Evolutionary conservation across 306 rosid species (phyloP).

Genomic region (Quercus bicolor): DNA sequence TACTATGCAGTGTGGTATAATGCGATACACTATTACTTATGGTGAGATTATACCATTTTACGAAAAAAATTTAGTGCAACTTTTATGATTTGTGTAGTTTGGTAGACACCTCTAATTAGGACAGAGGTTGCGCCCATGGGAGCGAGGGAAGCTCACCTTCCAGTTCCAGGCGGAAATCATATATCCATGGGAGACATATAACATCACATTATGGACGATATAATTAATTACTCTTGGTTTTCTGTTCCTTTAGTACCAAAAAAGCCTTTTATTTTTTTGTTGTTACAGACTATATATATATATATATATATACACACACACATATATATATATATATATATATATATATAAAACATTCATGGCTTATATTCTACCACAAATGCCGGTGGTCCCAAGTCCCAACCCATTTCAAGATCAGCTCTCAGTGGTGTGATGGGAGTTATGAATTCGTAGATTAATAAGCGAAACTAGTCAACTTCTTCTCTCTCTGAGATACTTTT

Average conservation of each 20-base stretch:
- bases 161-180: too few species aligned
- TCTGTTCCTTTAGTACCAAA: too few species aligned
- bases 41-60: too few species aligned
- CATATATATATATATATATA: neutral
- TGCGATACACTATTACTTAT: accelerated
- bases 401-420: neutral
- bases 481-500: neutral
- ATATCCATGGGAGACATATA: neutral
- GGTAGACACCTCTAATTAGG: neutral
- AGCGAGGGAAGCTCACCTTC: neutral
- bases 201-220: neutral
- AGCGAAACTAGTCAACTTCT: neutral
- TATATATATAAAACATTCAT: too few species aligned
- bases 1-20: accelerated
- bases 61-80: accelerated
- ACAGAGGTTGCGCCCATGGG: neutral
- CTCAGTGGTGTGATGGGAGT: neutral
- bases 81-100: too few species aligned
- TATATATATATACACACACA: too few species aligned
- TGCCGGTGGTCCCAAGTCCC: neutral
- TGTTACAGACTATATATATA: neutral
- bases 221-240: neutral
- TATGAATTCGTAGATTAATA: neutral
- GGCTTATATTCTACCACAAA: neutral
- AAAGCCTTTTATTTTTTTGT: neutral